Evolutionary conservation across 2,329 filamentous ascomycete species (phyloP), one percentile per base, ranked within the genome.

Genomic region (Neobulgaria alba): DNA sequence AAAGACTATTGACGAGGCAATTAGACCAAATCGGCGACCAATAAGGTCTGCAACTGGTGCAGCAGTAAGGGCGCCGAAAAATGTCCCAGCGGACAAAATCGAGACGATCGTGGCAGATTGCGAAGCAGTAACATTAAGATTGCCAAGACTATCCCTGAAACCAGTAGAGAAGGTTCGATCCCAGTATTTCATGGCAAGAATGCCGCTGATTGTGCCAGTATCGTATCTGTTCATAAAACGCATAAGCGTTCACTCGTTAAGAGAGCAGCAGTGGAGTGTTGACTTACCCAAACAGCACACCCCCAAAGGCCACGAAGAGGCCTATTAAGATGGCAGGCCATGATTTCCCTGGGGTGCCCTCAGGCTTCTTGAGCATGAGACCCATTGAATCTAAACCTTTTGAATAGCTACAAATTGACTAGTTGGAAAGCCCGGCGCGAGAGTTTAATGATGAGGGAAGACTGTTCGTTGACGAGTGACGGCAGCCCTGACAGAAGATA

Each of bases 1-100:
- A 65, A 86, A 86, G 44, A 87, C 70, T 49, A 66, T 64, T 40
- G 71, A 75, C 1, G 79, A 73, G 17, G 67, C 55, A 43, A 86
- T 76, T 45, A 87, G 70, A 30, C 71, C 79, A 21, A 68, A 58
- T 16, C 80, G 76, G 52, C 83, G 77, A 47, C 82, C 82, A 30
- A 85, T 69, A 41, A 60, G 63, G 53, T 87, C 82, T 17, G 75
- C 77, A 30, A 85, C 54, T 39, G 77, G 68, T 8, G 76, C 73
- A 0, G 75, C 77, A 8, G 58, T 61, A 15, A 88, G 69, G 10
- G 82, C 75, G 30, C 84, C 84, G 49, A 87, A 80, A 63, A 88
- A 88, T 21, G 83, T 87, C 42, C 83, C 83, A 21, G 79, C 79
- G 1, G 82, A 86, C n/a, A 88, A 71, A 50, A 87, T 86, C 5